Evolutionary conservation across 2,329 filamentous ascomycete species (phyloP), one percentile per base, ranked within the genome.

Genomic region (Aspergillus ruber): DNA sequence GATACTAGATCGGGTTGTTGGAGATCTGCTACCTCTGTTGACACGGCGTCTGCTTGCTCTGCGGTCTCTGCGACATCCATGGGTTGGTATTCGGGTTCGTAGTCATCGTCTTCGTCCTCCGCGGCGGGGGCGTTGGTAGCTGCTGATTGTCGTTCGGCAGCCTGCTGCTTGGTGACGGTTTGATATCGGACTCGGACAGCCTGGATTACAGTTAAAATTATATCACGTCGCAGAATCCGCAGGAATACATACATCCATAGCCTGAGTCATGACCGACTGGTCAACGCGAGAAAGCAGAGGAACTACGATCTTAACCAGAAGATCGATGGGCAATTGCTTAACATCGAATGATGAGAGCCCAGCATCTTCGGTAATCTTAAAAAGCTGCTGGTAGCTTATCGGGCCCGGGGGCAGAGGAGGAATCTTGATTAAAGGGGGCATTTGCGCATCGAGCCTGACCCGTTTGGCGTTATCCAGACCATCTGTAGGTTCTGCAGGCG

Each of bases 31-130:
- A 89, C 75, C 62, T 87, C 87, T 66, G 91, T 88, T 43, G 85
- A 70, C 27, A 88, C 83, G 61, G 91, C 86, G 59, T 90, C 86
- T 1, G 81, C 83, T 44, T 61, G 57, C 20, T 56, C 43, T 17
- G 52, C 53, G 35, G 59, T 51, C 2, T 59, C 59, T 18, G 61
- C 40, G 25, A 63, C 48, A 65, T 94, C 88, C 32, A 83, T 81
- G 7, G 85, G 79, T 50, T 85, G 82, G 56, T 89, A 90, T 61
- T 94, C 87, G 0, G 91, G 90, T 60, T 96, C 91, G 61, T 96
- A 96, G 58, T 95, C 88, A 55, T 95, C 89, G 17, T 95, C 90
- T 38, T 95, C 90, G 7, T 85, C 83, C 42, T 66, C 67, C 3
- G 58, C 60, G 13, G 48, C 29, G 54, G 47, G 39, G 55, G 56